phyloP scores from a whole-genome alignment of 176 grass and related monocot genomes.

The Lolium multiflorum region DNA sequence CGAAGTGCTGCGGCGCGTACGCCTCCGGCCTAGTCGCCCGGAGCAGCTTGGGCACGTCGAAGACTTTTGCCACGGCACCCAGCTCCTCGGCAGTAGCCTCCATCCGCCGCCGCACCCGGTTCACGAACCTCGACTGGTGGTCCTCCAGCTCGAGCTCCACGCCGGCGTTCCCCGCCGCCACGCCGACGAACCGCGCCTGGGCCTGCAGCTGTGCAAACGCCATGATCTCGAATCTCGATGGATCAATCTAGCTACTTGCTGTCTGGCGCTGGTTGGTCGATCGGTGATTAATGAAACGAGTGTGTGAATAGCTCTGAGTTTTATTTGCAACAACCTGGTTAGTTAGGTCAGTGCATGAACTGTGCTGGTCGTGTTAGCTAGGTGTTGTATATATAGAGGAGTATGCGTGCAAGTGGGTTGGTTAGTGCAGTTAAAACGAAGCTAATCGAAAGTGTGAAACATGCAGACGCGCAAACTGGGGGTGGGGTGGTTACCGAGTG shows the following conservation, averaged over 20 bases:
- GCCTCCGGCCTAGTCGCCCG: slow-evolving; percentile 56
- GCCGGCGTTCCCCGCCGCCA: slow-evolving; percentile 26
- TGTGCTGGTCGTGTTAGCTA: not conserved
- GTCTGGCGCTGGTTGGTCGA: not conserved
- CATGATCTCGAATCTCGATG: not conserved
- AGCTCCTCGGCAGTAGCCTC: slow-evolving; percentile 52
- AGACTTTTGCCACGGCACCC: slow-evolving; percentile 58
- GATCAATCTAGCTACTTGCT: no score
- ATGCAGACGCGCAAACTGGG: slow-evolving; percentile 7
- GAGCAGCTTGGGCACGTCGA: slow-evolving; percentile 66
- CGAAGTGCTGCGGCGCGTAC: slow-evolving; percentile 75
- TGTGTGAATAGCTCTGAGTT: not conserved
- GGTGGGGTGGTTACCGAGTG: slow-evolving; percentile 7
- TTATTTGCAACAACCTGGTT: not conserved
- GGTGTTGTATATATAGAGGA: not conserved
- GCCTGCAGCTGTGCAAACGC: slow-evolving; percentile 39
- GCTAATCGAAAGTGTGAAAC: slow-evolving; percentile 30
- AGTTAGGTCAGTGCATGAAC: not conserved
- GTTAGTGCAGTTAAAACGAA: slow-evolving; percentile 4
- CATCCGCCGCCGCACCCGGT: slow-evolving; percentile 61
- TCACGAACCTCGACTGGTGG: slow-evolving; percentile 73
- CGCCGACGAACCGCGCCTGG: slow-evolving; percentile 35
- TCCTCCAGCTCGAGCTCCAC: slow-evolving; percentile 29
- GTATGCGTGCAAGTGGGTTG: not conserved
- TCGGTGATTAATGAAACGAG: not conserved